Evolutionary conservation across 345 rosid genomes (phyloP), one percentile per base, ranked within the genome.

Genomic region (Bruguiera sexangula): DNA sequence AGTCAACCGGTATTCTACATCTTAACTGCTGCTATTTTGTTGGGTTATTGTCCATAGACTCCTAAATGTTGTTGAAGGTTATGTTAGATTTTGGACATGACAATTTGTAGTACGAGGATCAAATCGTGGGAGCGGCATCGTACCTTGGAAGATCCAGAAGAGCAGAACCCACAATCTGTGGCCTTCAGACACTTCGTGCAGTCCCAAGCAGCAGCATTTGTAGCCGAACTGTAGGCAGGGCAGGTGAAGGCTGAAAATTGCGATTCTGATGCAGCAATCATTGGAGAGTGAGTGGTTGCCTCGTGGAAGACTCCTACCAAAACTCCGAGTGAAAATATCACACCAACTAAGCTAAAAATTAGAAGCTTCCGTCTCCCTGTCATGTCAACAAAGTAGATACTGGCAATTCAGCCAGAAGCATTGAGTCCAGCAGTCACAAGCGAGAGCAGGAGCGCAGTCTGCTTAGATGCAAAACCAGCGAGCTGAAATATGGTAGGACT

Each of bases 401-500:
- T 90, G 15, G 85, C 84, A 36, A 89, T 66, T 65, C 93, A 86
- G 48, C 96, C 96, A 0, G 76, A 34, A 8, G 96, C 96, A 19
- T 90, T 93, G 58, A 93, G 87, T 15, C 96, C 90, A 3, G 98
- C 71, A 0, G 85, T 87, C 63, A 90, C 82, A 8, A 90, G 85
- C 31, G 93, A 89, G 22, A 90, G 92, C 55, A 86, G 87, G 39
- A 93, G 81, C 18, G 98, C 98, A 2, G 96, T 93, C 69, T 57
- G 76, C 78, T 93, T 93, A 8, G 96, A 93, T 4, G 98, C 97
- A 6, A 82, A 82, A 66, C 98, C 96, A 4, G 98, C 96, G 0
- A 89, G 66, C 74, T 93, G 98, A 69, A 90, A 58, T 55, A 93
- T 90, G 29, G 96, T 84, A 22, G 98, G 96, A 74, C 96, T 88